Base-by-base conservation (phyloP, 2,329 filamentous ascomycete species). In the Aspergillus brunneoviolaceus region DNA sequence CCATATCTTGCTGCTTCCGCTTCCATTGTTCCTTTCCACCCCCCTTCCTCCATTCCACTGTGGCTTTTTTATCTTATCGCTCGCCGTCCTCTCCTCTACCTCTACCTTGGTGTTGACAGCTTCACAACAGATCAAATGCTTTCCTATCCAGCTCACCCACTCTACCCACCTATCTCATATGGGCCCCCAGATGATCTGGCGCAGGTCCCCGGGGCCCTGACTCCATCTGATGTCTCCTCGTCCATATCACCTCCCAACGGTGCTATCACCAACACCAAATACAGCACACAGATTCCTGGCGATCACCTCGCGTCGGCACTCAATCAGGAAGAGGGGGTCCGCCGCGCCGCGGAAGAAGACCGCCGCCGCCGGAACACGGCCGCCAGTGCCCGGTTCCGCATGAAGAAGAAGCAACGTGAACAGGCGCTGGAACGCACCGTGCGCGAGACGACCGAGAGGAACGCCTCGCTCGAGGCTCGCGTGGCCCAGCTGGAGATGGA, bases 341-440 rank as follows among this genome's bases (percentile, higher is more conserved):
- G 90, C 45, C 67, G 87, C 5, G 89, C 89, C 12, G 91, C 91
- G 23, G 92, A 96, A 76, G 92, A 96, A 77, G 92, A 96, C 75
- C 96, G 96, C 80, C 89, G 92, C 53, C 87, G 91, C 60, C 87
- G 92, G 65, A 96, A 96, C 79, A 96, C 92, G 2, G 92, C 92
- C 33, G 92, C 92, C 58, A 92, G 89, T 66, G 92, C 92, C 19
- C 89, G 92, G 53, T 96, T 96, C 84, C 89, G 92, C 61, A 87
- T 95, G 74, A 96, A 96, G 87, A 96, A 96, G 88, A 96, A 96
- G 86, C 91, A 95, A 79, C 89, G 92, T 54, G 92, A 96, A 80
- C 90, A 93, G 76, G 89, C 90, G 9, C 86, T 96, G 55, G 91
- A 94, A 76, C 87, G 87, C 70, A 89, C 87, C 3, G 88, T 91